Conservation (phyloP, 2,329 filamentous ascomycete species). For the Monosporascus cannonballus region DNA sequence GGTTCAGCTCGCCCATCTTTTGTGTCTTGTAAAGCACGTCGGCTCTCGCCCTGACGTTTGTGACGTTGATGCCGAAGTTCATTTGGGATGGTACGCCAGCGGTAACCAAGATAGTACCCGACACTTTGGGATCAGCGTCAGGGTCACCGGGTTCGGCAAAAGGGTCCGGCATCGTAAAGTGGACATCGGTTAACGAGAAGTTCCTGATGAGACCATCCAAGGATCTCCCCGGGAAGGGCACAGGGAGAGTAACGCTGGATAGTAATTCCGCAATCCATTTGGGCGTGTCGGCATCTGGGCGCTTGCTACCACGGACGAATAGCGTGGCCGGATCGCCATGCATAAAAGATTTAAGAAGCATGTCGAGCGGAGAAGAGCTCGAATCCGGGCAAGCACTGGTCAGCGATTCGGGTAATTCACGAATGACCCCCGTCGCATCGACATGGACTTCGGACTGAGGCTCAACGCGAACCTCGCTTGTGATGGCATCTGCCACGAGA, state of each 20-base stretch:
- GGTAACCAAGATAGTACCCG: constrained; percentile 74
- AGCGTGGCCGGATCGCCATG: constrained; percentile 72
- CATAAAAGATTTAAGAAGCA: constrained; percentile 74
- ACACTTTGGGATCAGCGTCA: constrained; percentile 69
- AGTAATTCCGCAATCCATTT: constrained; percentile 78
- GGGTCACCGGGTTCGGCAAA: constrained; percentile 70
- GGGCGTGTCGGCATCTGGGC: constrained; percentile 62
- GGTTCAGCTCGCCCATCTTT: constrained; percentile 74
- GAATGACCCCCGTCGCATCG: constrained; percentile 65
- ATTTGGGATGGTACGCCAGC: constrained; percentile 78
- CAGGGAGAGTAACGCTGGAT: constrained; percentile 72
- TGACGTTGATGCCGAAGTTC: constrained; percentile 77
- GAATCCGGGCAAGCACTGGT: constrained; percentile 70
- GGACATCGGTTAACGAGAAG: constrained; percentile 78
- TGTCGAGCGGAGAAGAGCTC: constrained; percentile 75
- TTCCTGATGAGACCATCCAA: constrained; percentile 82
- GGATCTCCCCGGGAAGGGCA: constrained; percentile 76
- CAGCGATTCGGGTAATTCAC: constrained; percentile 66
- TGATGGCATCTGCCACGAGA: constrained; percentile 69
- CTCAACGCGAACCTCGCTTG: constrained; percentile 58
- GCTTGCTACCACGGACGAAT: constrained; percentile 73
- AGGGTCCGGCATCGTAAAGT: constrained; percentile 79
- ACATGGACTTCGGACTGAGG: constrained; percentile 63
- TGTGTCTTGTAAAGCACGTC: constrained; percentile 73
- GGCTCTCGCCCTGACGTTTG: constrained; percentile 67